These are phyloP conservation scores for Aspergillus awamori DNA, from an alignment of 2,329 filamentous ascomycete genomes.

Conservation along the genomic window DNA sequence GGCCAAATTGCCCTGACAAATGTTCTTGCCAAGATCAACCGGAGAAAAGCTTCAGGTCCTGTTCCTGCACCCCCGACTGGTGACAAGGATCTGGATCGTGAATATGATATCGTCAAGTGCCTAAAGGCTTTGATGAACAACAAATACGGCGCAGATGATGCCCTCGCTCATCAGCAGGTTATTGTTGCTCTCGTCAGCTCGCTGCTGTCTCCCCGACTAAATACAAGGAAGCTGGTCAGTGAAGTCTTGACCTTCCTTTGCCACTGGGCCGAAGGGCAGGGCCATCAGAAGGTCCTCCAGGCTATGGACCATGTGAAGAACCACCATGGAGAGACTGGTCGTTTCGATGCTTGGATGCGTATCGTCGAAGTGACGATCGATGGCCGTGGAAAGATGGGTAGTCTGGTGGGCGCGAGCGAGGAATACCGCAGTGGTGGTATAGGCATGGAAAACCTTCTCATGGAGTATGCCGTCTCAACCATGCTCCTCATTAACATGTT, in stretches of 20 bases:
- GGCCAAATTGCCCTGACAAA: conserved; percentile 95
- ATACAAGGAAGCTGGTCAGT: conserved; percentile 90
- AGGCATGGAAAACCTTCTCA: conserved; percentile 96
- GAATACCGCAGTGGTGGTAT: conserved; percentile 95
- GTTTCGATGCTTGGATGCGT: conserved; percentile 98
- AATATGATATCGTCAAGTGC: conserved; percentile 98
- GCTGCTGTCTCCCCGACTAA: conserved; percentile 83
- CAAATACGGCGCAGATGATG: conserved; percentile 97
- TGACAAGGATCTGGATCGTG: conserved; percentile 83
- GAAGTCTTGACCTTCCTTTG: conserved; percentile 96
- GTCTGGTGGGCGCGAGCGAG: conserved; percentile 92
- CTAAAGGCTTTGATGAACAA: conserved; percentile 98
- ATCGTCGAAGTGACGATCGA: conserved; percentile 96
- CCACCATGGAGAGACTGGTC: conserved; percentile 85
- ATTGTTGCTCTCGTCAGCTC: conserved; percentile 85
- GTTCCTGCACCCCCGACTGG: conserved; percentile 62
- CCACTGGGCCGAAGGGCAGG: conserved; percentile 86
- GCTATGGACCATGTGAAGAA: conserved; percentile 89
- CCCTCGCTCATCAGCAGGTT: conserved; percentile 84
- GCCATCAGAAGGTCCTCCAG: conserved; percentile 90
- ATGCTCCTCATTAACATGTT: conserved; percentile 96
- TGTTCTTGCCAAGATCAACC: conserved; percentile 89
- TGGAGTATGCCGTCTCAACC: conserved; percentile 97
- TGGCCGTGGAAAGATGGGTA: conserved; percentile 97
- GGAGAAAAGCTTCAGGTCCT: conserved; percentile 75